Evolutionary conservation across 345 rosid genomes (phyloP), one percentile per base, ranked within the genome.

Genomic region (Capsella bursapastoris): DNA sequence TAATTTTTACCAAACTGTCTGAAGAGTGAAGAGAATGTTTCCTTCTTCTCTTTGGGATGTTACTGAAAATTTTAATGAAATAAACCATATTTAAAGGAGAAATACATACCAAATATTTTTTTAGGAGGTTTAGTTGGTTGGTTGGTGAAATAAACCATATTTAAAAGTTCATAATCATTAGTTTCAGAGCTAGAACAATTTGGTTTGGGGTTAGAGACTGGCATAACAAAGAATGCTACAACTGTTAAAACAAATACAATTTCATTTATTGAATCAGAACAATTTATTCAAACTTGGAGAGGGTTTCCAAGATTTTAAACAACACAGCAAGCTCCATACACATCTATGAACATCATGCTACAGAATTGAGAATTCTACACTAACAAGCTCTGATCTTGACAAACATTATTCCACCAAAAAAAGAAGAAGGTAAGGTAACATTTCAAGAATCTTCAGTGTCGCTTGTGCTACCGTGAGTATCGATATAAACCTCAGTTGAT

Each of bases 401-500:
- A 49, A 47, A 38, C 68, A 38, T 58, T 58, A 13, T 66, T 38
- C 53, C 78, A 31, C 78, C 50, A 0, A 37, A 48, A 29, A 18
- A 38, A 49, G 25, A 22, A 22, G 25, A 6, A 6, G 2, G 60
- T 5, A 57, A 47, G 65, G 31, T 41, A 59, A 47, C 58, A 28
- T 45, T 25, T 60, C 78, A 79, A 5, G 78, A 84, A 73, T 86
- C 96, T 73, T 86, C 96, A 0, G 82, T 63, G 12, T 86, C 89
- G 44, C 87, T 90, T 78, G 83, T 83, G 47, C 79, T 82, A 27
- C 83, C 80, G 31, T 75, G 88, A 8, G 84, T 85, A 68, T 92
- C 89, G 29, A 82, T 82, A 70, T 76, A 87, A 68, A 83, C 86
- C 76, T 87, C 96, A 0, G 86, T 58, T 15, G 89, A 85, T 57